Percentiles rank a stretch among this genome's conserved stretches.
Conservation (phyloP, 225 moss, liverwort and hornwort species). For the Marchantia polymorpha region DNA sequence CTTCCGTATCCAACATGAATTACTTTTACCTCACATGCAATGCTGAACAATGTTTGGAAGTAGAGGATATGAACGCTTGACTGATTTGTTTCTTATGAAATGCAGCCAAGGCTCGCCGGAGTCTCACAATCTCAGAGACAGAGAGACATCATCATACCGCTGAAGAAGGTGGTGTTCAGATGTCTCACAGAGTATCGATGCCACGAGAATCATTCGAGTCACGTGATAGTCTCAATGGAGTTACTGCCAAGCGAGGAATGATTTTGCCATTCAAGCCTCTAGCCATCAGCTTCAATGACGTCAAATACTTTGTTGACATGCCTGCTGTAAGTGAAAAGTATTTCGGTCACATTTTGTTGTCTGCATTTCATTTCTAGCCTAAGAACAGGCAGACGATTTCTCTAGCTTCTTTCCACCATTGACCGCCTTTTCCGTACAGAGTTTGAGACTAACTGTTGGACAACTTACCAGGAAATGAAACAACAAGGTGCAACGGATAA, state of each 20-base stretch:
- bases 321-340: constrained; percentile 22
- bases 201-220: constrained; percentile 12
- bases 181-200: background rate
- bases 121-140: background rate
- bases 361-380: background rate
- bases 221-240: constrained; percentile 13
- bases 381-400: no score
- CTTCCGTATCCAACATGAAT: background rate
- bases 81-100: background rate
- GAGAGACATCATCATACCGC: background rate
- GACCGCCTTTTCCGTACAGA: no score
- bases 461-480: constrained; percentile 33
- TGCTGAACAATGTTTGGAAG: background rate
- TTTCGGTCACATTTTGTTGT: no score
- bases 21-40: background rate
- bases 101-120: constrained; percentile 7
- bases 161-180: constrained; percentile 16
- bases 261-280: constrained; percentile 37
- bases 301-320: constrained; percentile 37
- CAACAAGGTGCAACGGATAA: constrained; percentile 22
- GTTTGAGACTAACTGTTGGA: background rate
- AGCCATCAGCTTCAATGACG: constrained; percentile 34
- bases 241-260: constrained; percentile 30
- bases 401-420: no score
- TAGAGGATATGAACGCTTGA: no score